Conservation (phyloP, 495 filamentous ascomycete species). For the Gamarada debralockiae region DNA sequence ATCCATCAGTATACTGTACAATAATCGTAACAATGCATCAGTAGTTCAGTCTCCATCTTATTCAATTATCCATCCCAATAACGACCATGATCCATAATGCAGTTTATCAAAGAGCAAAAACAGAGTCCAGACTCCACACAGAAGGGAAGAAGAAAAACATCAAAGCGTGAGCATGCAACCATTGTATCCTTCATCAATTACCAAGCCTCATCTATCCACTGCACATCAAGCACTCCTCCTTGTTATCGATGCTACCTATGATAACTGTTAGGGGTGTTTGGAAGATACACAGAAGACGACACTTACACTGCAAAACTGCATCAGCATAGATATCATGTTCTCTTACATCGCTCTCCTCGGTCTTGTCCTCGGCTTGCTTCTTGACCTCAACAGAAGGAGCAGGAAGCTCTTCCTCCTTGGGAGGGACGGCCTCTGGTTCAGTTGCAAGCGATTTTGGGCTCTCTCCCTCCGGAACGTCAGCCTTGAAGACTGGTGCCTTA, state of each 20-base stretch:
- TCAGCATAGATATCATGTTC: constrained; percentile 93
- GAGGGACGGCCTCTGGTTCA: constrained; percentile 54
- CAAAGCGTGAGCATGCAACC: constrained; percentile 22
- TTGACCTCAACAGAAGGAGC: constrained; percentile 44
- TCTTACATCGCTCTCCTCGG: constrained; percentile 60
- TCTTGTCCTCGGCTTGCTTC: constrained; percentile 63
- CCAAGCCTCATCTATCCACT: constrained; percentile 46
- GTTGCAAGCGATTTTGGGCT: constrained; percentile 71
- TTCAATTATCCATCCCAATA: background rate
- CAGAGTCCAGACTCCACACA: background rate
- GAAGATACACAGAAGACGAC: background rate
- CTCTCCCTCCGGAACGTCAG: constrained; percentile 64
- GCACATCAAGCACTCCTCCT: constrained; percentile 87
- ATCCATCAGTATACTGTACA: background rate
- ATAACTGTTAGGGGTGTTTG: constrained; percentile 10
- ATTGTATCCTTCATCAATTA: constrained; percentile 15
- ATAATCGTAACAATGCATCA: too few relatives aligned
- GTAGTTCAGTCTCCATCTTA: background rate
- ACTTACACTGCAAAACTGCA: constrained; percentile 80
- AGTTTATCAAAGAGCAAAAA: background rate
- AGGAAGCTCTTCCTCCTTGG: constrained; percentile 54
- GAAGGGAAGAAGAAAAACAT: constrained; percentile 4
- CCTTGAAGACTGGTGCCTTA: constrained; percentile 57
- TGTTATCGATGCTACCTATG: constrained; percentile 83
- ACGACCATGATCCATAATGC: background rate